phyloP scores from a whole-genome alignment of 1,139 yeast species.

The Citeromyces siamensis region DNA sequence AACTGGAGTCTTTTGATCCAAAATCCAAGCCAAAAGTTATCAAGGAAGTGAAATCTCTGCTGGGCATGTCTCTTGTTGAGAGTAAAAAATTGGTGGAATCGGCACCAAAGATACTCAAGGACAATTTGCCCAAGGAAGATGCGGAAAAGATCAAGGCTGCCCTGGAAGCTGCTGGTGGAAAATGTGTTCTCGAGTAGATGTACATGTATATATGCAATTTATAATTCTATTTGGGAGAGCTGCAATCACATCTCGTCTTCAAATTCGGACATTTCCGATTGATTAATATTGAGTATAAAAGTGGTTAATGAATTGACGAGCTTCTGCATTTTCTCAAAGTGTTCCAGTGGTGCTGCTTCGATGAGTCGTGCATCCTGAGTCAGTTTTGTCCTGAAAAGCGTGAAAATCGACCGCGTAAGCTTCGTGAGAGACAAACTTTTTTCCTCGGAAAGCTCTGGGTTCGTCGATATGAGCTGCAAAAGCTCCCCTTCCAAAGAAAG shows the following conservation, averaged over 20 bases:
- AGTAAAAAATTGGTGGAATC: slow-evolving; percentile 96
- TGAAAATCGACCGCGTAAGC: slow-evolving; percentile 9
- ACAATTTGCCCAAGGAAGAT: slow-evolving; percentile 77
- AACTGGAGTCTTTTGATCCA: slow-evolving; percentile 88
- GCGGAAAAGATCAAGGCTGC: slow-evolving; percentile 89
- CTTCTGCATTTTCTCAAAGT: slow-evolving; percentile 17
- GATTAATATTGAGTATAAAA: slow-evolving; percentile 13
- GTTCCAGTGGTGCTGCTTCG: slow-evolving; percentile 14
- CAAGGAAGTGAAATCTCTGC: slow-evolving; percentile 87
- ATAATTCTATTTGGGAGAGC: not conserved
- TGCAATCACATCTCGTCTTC: slow-evolving; percentile 3
- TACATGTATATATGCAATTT: slow-evolving; percentile 1
- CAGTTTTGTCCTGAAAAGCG: slow-evolving; percentile 13
- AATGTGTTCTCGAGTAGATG: slow-evolving; percentile 66
- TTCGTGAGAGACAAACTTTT: slow-evolving; percentile 5
- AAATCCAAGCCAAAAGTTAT: slow-evolving; percentile 95
- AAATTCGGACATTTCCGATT: slow-evolving; percentile 7
- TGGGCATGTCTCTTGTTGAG: slow-evolving; percentile 90
- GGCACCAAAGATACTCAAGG: slow-evolving; percentile 90
- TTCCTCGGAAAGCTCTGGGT: slow-evolving; percentile 1
- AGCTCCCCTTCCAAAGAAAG: slow-evolving; percentile 3
- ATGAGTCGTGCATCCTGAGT: slow-evolving; percentile 9
- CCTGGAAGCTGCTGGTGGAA: slow-evolving; percentile 92
- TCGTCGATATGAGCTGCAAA: slow-evolving; percentile 2
- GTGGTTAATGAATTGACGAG: slow-evolving; percentile 17